phyloP scores from a whole-genome alignment of 441 rosid species.

The Hura crepitans region DNA sequence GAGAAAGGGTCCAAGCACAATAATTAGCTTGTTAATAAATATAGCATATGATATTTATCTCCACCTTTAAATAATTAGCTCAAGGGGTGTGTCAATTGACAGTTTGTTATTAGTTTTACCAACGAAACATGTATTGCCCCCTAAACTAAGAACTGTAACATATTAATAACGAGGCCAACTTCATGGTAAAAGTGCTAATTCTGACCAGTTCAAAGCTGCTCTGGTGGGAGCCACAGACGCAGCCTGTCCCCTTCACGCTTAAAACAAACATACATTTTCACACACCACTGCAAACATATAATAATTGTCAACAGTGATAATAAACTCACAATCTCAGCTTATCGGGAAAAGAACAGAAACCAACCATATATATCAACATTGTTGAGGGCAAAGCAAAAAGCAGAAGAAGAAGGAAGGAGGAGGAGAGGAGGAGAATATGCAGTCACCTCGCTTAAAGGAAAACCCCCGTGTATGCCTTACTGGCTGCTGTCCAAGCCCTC shows the following conservation, averaged over 20 bases:
- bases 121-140: too few relatives aligned
- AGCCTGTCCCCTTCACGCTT: slow-evolving; percentile 20
- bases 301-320: background rate
- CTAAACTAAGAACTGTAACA: too few relatives aligned
- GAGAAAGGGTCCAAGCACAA: too few relatives aligned
- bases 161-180: background rate
- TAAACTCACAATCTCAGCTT: background rate
- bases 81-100: too few relatives aligned
- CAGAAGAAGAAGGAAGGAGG: background rate
- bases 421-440: slow-evolving; percentile 31
- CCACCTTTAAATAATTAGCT: too few relatives aligned
- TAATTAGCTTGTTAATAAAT: too few relatives aligned
- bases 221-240: background rate
- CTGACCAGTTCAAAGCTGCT: slow-evolving; percentile 34
- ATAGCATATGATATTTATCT: too few relatives aligned
- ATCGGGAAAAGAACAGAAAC: slow-evolving; percentile 3
- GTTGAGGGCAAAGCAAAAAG: background rate
- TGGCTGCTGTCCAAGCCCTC: slow-evolving; percentile 60
- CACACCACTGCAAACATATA: background rate
- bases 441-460: slow-evolving; percentile 40
- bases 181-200: background rate
- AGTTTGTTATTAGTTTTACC: background rate
- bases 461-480: slow-evolving; percentile 41
- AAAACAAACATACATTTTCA: background rate
- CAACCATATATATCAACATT: slow-evolving; percentile 8